Evolutionary conservation across 306 rosid genomes (phyloP), one percentile per base, ranked within the genome.

Genomic region (Fragaria vesca): DNA sequence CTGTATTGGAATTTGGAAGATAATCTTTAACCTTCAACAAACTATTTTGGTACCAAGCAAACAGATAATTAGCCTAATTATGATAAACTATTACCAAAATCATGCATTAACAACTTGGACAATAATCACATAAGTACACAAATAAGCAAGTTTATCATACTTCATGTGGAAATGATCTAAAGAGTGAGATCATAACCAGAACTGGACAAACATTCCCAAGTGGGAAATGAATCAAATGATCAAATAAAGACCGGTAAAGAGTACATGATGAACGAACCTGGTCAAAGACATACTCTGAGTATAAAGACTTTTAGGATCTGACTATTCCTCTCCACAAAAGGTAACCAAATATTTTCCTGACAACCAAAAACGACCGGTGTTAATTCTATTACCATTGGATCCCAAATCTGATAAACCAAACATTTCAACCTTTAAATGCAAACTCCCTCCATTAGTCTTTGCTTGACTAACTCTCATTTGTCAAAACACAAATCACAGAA

Each of bases 281-380:
- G 69, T 63, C 43, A 62, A 62, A 30, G 68, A 13, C 69, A 63
- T 63, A 10, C 69, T 63, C 69, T 16, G 40, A 2, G 69, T 16
- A 40, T 40, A 63, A 63, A 30, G 43, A 63, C 43, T 16, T 28
- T 24, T 13, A 62, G 43, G 21, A 32, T 32, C 43, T 63, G 43
- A 63, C 69, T 63, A 30, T 63, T 63, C 69, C 69, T 63, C 69
- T 16, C n/a, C 21, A 32, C 21, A 63, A 32, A 63, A 63, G 42
- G 21, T 32, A 2, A 30, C 43, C 43, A 30, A 63, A 63, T 30
- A 63, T 4, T 32, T 30, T 63, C 69, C 15, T 13, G 1, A 47
- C 15, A 30, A 15, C 2, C 10, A 7, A 54, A 54, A 54, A 52
- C 7, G 61, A 54, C 61, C 61, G 2, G 9, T 24, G 65, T 10